Evolutionary conservation across 148 eudicot genomes (phyloP).

Genomic region (Gaultheria prostrata): DNA sequence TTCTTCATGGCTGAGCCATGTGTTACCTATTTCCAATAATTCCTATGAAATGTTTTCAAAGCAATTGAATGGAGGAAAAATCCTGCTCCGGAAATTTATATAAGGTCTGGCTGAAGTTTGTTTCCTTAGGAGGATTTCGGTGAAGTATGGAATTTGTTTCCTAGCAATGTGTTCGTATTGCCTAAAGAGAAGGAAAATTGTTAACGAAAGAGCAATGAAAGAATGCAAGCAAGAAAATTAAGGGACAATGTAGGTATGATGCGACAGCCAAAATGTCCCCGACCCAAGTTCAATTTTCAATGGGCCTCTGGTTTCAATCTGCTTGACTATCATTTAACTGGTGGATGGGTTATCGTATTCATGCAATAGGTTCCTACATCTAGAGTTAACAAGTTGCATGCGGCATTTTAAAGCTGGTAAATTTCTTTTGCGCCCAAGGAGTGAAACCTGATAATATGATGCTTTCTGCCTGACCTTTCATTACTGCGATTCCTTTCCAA

Average conservation of each 20-base stretch:
- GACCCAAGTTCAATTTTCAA: not conserved
- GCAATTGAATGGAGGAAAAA: not conserved
- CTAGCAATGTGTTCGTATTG: not conserved
- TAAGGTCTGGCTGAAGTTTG: not conserved
- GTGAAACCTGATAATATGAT: not conserved
- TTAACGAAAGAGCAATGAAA: not conserved
- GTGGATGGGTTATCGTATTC: not conserved
- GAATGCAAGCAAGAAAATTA: not conserved
- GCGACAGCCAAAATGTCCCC: not conserved
- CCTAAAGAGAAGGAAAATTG: not conserved
- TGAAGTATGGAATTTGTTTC: not conserved
- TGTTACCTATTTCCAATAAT: not conserved
- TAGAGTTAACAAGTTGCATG: not conserved
- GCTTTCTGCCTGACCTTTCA: not conserved
- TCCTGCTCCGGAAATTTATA: not conserved
- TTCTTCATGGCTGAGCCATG: not conserved
- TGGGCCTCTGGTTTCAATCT: constrained; percentile 9
- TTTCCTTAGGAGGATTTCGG: not conserved
- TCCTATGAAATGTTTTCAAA: not conserved
- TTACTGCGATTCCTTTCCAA: not conserved
- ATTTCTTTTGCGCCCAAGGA: not conserved
- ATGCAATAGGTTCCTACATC: not conserved
- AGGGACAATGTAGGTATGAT: not conserved
- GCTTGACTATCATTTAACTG: not conserved
- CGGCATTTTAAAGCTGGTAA: not conserved